Conservation (phyloP, 257 asterid genomes). For the Rhazya stricta region DNA sequence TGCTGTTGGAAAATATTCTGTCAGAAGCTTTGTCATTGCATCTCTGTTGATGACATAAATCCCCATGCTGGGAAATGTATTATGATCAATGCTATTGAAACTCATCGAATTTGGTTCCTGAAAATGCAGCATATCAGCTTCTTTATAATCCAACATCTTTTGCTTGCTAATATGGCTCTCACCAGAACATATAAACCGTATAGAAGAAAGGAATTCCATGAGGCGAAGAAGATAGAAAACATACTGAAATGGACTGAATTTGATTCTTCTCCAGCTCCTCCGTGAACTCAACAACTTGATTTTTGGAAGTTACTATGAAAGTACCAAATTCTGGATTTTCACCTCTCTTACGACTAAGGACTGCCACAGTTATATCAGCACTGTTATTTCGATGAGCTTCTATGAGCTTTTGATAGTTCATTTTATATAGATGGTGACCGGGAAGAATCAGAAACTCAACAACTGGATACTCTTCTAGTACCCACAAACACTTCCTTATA, state of each 20-base stretch:
- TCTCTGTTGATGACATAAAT: constrained; percentile 66
- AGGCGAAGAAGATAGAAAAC: constrained; percentile 8
- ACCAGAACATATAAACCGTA: background rate
- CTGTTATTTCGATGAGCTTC: constrained; percentile 39
- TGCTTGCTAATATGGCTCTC: too few species aligned
- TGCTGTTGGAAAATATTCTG: constrained; percentile 49
- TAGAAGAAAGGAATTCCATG: background rate
- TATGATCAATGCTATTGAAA: constrained; percentile 1
- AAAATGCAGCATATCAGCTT: constrained; percentile 15
- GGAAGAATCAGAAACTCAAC: constrained; percentile 69
- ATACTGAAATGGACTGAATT: constrained; percentile 24
- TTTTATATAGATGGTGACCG: constrained; percentile 80
- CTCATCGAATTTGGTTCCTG: constrained; percentile 30
- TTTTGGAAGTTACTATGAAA: constrained; percentile 36
- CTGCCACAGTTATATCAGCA: constrained; percentile 58
- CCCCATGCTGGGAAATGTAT: constrained; percentile 59
- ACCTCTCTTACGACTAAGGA: constrained; percentile 25
- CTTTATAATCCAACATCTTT: background rate
- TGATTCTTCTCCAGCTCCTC: constrained; percentile 24
- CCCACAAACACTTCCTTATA: constrained; percentile 69
- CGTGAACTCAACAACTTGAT: constrained; percentile 43
- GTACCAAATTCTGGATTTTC: constrained; percentile 48
- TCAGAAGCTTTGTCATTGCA: constrained; percentile 63
- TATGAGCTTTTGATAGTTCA: constrained; percentile 70
- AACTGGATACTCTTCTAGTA: constrained; percentile 60